Evolutionary conservation across 1,284 basidiomycete species (phyloP), one percentile per base, ranked within the genome.

Genomic region (Tylopilus orsonianus): DNA sequence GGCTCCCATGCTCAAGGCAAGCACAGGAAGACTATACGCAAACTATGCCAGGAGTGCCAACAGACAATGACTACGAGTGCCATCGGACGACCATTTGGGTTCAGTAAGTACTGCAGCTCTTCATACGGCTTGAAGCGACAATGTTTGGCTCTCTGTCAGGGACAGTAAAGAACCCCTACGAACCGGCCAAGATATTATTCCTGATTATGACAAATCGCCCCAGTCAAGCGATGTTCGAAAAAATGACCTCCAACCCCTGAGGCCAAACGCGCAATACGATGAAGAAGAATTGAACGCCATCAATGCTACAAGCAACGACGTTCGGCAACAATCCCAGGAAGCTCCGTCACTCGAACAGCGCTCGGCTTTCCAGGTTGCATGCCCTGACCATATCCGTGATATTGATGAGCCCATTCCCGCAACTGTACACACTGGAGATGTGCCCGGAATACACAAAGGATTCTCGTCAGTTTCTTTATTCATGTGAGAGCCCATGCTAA

Each of bases 101-200:
- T 24, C 22, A 9, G 56, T 57, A 27, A 46, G 55, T 40, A 6
- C 23, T 38, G 13, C 35, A 9, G 18, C 16, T 8, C 13, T 27
- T 27, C 12, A 13, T 3, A 10, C 7, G 35, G 26, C 33, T n/a
- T 40, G 38, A 44, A 22, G 6, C 18, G 18, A 37, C 19, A 13
- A 42, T n/a, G 3, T n/a, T 24, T 8, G 7, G 3, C 3, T 5
- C 18, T 27, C n/a, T n/a, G n/a, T 13, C 14, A 41, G 52, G 7
- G 47, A 48, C 16, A 19, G 14, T 8, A 36, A 47, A 6, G 49
- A 47, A 16, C 42, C 44, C 32, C 49, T 49, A 5, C 58, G 49
- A n/a, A 59, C 46, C 20, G 56, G 59, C 10, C n/a, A 61, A 19
- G 54, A 59, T 8, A 33, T 24, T 8, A 10, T 38, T 24, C 35